Conservation (phyloP, 164 flowering plant genomes). For the Akebia trifoliata region DNA sequence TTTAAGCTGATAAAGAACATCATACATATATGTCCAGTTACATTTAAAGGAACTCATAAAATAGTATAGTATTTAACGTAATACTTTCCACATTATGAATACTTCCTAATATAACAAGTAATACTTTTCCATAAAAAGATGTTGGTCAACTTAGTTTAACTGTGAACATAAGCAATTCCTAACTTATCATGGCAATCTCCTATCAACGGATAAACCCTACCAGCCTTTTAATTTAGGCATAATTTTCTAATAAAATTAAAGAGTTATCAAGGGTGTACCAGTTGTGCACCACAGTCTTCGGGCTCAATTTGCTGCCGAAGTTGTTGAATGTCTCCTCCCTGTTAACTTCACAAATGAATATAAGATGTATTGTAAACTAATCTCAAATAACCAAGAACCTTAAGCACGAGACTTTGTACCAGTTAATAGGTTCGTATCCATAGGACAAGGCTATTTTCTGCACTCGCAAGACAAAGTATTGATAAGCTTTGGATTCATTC, state of each 20-base stretch:
- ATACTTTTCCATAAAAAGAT: too few species aligned
- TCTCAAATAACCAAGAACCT: not conserved
- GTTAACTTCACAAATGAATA: constrained; percentile 16
- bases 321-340: constrained; percentile 94
- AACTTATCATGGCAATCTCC: too few species aligned
- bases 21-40: too few species aligned
- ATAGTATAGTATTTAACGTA: too few species aligned
- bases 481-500: constrained; percentile 56
- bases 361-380: constrained; percentile 1
- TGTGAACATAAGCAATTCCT: too few species aligned
- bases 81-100: too few species aligned
- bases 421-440: constrained; percentile 78
- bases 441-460: constrained; percentile 77
- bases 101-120: too few species aligned
- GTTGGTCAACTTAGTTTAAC: too few species aligned
- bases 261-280: constrained; percentile 39
- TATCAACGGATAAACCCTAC: too few species aligned
- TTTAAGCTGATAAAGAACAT: too few species aligned
- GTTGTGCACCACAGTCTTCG: constrained; percentile 77
- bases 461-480: constrained; percentile 76
- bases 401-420: constrained; percentile 33
- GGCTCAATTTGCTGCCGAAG: constrained; percentile 64
- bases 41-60: too few species aligned
- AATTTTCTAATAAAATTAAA: not conserved
- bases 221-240: too few species aligned